phyloP scores from a whole-genome alignment of 2,329 filamentous ascomycete species.

The Diplodia scrobiculata region DNA sequence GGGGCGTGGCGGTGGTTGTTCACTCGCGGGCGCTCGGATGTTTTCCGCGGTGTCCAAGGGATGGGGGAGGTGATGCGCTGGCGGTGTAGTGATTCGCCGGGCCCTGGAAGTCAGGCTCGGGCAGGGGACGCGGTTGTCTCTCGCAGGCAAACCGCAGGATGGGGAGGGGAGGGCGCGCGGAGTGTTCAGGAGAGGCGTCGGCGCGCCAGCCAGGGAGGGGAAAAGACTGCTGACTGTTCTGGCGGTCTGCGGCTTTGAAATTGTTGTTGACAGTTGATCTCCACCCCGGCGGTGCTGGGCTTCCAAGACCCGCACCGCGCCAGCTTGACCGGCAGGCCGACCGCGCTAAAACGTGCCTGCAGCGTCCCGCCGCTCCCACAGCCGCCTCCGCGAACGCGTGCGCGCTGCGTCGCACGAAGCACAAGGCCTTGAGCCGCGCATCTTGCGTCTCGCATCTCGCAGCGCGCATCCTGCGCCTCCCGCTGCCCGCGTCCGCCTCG shows the following conservation, averaged over 20 bases:
- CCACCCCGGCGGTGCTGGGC: slow-evolving; percentile 16
- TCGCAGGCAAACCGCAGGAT: slow-evolving; percentile 4
- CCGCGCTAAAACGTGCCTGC: slow-evolving; percentile 22
- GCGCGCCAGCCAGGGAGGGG: slow-evolving; percentile 28
- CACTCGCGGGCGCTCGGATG: slow-evolving; percentile 32
- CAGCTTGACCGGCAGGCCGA: slow-evolving; percentile 16
- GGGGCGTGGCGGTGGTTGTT: slow-evolving; percentile 11
- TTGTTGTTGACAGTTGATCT: slow-evolving; percentile 29
- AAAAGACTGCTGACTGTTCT: slow-evolving; percentile 28
- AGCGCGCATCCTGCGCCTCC: neutral
- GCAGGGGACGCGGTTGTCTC: slow-evolving; percentile 12
- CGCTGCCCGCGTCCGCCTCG: neutral
- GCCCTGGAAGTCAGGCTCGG: slow-evolving; percentile 16
- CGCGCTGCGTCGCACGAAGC: slow-evolving; percentile 15
- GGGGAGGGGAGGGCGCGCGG: slow-evolving; percentile 10
- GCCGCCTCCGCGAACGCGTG: slow-evolving; percentile 15
- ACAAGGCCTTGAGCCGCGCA: neutral
- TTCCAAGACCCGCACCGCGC: neutral
- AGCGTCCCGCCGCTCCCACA: slow-evolving; percentile 1
- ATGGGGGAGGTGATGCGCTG: slow-evolving; percentile 31
- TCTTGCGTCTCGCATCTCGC: slow-evolving; percentile 6
- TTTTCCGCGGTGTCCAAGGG: slow-evolving; percentile 39
- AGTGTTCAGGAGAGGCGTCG: slow-evolving; percentile 21
- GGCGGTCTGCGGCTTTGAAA: slow-evolving; percentile 29
- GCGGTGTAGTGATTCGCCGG: slow-evolving; percentile 26